These are phyloP conservation scores for Pholiota molesta DNA, from an alignment of 768 basidiomycete species.

Conservation along the genomic window DNA sequence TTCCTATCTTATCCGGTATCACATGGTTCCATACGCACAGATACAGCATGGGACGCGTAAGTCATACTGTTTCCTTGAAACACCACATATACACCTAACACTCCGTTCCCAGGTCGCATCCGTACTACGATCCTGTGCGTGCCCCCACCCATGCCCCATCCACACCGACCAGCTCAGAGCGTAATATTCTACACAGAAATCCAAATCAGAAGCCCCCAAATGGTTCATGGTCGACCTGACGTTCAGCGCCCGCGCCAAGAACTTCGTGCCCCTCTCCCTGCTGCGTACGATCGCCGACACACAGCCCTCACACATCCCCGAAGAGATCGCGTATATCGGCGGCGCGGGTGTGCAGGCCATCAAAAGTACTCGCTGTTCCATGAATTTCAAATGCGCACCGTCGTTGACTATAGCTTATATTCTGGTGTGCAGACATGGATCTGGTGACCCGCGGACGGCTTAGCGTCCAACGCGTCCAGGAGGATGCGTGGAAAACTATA, in stretches of 20 bases:
- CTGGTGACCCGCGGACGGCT: conserved; percentile 80
- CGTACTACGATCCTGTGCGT: conserved; percentile 77
- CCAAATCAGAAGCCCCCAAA: conserved; percentile 71
- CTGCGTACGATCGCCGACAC: conserved; percentile 63
- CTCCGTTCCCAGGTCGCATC: conserved; percentile 52
- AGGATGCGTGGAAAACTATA: conserved; percentile 67
- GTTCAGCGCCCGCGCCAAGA: conserved; percentile 61
- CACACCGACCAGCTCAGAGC: background rate
- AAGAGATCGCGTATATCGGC: conserved; percentile 68
- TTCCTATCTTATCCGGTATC: background rate
- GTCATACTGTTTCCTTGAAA: conserved; percentile 25
- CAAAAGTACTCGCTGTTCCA: conserved; percentile 47
- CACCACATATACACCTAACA: conserved; percentile 1
- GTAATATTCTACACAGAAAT: conserved; percentile 57
- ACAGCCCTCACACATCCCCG: conserved; percentile 41
- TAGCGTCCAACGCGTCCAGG: conserved; percentile 82
- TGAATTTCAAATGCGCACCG: background rate
- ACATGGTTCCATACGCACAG: conserved; percentile 38
- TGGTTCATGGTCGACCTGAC: conserved; percentile 93
- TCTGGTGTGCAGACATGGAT: conserved; percentile 61
- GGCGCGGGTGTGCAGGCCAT: conserved; percentile 62
- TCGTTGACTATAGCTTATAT: background rate
- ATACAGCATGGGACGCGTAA: conserved; percentile 89
- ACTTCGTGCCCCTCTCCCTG: conserved; percentile 81
- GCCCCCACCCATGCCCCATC: background rate